phyloP scores from a whole-genome alignment of 768 basidiomycete species.

The Kondoa malvinella region DNA sequence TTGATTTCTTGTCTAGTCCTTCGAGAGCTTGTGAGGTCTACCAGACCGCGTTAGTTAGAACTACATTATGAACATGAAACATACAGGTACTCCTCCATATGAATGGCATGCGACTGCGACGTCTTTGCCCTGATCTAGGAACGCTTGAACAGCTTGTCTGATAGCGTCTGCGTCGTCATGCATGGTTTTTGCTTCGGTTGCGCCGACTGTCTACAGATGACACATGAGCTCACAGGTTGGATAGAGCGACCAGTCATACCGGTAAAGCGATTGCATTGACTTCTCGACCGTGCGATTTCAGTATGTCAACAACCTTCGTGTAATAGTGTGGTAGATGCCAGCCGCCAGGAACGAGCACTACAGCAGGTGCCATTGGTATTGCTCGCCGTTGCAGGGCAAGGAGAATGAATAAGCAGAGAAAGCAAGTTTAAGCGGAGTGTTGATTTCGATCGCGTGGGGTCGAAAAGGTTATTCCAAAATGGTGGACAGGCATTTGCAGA shows the following conservation, averaged over 20 bases:
- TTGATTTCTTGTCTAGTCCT: background rate
- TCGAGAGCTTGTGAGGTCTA: background rate
- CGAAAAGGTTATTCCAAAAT: no score
- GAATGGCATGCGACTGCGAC: background rate
- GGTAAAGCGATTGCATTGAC: background rate
- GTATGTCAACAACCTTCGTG: background rate
- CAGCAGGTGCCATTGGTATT: no score
- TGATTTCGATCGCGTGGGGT: no score
- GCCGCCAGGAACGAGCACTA: background rate
- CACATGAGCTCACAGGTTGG: background rate
- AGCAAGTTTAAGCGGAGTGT: no score
- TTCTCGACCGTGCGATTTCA: background rate
- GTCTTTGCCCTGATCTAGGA: background rate
- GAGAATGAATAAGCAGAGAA: no score
- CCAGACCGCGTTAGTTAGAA: background rate
- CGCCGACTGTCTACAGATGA: background rate
- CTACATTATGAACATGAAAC: background rate
- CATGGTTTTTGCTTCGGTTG: background rate
- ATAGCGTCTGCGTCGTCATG: background rate
- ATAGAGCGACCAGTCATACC: background rate
- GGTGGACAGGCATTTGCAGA: no score
- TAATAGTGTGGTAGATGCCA: background rate
- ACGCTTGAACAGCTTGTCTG: background rate
- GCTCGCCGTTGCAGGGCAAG: no score
- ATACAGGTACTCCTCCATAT: background rate